These are phyloP conservation scores for Trichoderma sp. DNA, from an alignment of 2,329 filamentous ascomycete genomes.

Conservation along the genomic window DNA sequence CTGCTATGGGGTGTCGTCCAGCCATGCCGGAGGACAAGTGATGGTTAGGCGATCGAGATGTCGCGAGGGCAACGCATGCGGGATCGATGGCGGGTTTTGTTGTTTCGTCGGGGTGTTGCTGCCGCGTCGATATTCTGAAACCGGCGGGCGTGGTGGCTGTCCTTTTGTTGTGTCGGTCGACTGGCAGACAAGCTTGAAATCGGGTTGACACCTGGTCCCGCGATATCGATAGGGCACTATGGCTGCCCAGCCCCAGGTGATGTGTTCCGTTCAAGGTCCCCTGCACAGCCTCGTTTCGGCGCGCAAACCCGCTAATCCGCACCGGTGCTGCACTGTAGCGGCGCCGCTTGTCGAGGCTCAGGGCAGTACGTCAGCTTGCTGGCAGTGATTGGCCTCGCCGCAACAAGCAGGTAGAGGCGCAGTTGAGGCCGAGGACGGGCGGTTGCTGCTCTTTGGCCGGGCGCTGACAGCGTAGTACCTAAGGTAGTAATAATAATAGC, in stretches of 20 bases:
- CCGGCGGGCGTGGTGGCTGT: background rate
- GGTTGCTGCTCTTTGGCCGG: background rate
- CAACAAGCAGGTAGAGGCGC: conserved; percentile 10
- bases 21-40: conserved; percentile 55
- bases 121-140: background rate
- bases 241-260: no score
- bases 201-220: conserved; percentile 14
- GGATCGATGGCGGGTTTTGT: conserved; percentile 21
- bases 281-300: conserved; percentile 22
- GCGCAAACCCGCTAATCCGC: conserved; percentile 1
- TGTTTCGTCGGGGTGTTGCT: background rate
- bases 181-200: background rate
- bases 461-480: background rate
- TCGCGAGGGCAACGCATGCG: conserved; percentile 35
- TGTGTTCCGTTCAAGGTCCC: conserved; percentile 11
- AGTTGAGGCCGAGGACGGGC: background rate
- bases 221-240: conserved; percentile 18
- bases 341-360: conserved; percentile 7
- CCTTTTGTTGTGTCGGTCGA: background rate
- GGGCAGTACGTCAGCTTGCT: conserved; percentile 15
- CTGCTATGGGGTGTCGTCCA: conserved; percentile 50
- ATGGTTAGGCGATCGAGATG: conserved; percentile 31
- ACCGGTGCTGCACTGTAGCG: background rate
- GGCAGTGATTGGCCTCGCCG: conserved; percentile 4
- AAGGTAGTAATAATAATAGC: conserved; percentile 1